Conservation (phyloP, 108 stramenopile species). For the Skeletonema menzelii region DNA sequence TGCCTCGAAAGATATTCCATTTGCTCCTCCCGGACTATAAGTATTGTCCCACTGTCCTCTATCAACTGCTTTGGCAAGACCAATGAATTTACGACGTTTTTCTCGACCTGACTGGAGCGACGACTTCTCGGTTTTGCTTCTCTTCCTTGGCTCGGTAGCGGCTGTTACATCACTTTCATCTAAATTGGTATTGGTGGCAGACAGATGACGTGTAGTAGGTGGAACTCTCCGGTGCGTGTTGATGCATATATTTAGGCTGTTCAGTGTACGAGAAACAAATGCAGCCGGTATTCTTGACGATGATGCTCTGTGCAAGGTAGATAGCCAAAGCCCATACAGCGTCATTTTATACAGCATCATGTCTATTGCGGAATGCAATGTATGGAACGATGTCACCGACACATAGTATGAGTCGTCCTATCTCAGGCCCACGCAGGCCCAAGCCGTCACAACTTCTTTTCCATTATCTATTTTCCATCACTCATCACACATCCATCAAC, state of each 20-base stretch:
- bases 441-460: no score
- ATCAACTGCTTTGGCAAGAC: slow-evolving; percentile 86
- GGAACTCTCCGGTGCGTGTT: background rate
- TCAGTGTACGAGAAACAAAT: background rate
- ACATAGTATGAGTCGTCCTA: no score
- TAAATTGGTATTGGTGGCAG: background rate
- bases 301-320: background rate
- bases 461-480: no score
- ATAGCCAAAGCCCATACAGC: background rate
- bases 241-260: background rate
- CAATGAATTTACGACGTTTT: slow-evolving; percentile 71
- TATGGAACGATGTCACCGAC: no score
- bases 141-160: background rate
- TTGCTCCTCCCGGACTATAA: slow-evolving; percentile 65
- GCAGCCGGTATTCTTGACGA: background rate
- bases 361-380: background rate
- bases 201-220: background rate
- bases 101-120: slow-evolving; percentile 33
- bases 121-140: slow-evolving; percentile 13
- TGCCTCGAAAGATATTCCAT: slow-evolving; percentile 59
- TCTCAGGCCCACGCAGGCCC: no score
- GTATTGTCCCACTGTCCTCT: slow-evolving; percentile 65
- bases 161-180: background rate
- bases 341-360: background rate
- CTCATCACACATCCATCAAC: no score